These are phyloP conservation scores for Gonium pectorale DNA, from an alignment of 139 green algal genomes.

Conservation along the genomic window DNA sequence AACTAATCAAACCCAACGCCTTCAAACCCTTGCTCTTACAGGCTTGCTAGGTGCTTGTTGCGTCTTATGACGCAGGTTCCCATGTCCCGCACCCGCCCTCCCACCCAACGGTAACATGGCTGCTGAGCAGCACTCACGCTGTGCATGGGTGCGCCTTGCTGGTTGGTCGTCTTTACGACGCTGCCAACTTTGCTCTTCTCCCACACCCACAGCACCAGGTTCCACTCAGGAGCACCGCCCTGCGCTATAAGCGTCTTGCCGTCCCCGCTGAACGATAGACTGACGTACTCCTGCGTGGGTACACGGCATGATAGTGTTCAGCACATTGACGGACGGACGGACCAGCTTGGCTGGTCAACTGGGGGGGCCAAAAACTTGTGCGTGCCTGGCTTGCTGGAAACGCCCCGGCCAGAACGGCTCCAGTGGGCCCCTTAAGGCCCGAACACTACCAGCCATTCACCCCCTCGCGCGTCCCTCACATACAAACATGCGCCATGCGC, in stretches of 20 bases:
- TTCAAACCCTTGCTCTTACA: background rate
- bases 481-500: too few species aligned
- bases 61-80: background rate
- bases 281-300: conserved; percentile 90
- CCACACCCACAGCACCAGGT: conserved; percentile 90
- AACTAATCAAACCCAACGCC: too few species aligned
- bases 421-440: too few species aligned
- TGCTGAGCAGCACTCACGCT: conserved; percentile 50
- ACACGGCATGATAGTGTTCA: too few species aligned
- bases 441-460: too few species aligned
- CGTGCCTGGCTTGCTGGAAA: too few species aligned
- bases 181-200: conserved; percentile 88
- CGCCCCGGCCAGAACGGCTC: too few species aligned
- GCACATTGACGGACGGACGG: background rate
- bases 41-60: background rate
- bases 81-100: background rate
- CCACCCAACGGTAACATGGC: background rate
- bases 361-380: background rate
- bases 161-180: conserved; percentile 63
- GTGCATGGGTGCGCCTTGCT: conserved; percentile 52
- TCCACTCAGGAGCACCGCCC: conserved; percentile 89
- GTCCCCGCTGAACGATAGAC: conserved; percentile 88
- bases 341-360: background rate
- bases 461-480: too few species aligned
- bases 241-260: conserved; percentile 85